Conservation (phyloP, 208 protist species). For the Trypanosomatidae sp. region DNA sequence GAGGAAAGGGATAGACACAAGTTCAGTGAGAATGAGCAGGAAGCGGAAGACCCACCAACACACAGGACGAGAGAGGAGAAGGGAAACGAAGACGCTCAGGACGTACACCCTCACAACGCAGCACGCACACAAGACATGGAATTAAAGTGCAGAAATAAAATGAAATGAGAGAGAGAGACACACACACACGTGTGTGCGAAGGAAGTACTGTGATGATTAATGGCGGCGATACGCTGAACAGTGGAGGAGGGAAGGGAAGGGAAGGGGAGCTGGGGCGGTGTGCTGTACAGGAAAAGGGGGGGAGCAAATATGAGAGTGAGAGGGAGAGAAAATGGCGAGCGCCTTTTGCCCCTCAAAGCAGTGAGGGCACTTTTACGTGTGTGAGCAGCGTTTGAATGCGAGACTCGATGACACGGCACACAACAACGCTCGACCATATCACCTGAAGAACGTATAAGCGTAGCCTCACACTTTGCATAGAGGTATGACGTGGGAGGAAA, state of each 20-base stretch:
- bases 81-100: background rate
- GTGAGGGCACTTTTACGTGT: background rate
- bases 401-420: background rate
- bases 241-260: background rate
- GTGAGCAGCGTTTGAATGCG: background rate
- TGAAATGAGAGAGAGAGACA: background rate
- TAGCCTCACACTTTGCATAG: background rate
- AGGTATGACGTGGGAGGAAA: background rate
- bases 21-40: background rate
- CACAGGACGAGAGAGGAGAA: background rate
- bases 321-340: background rate
- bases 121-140: background rate
- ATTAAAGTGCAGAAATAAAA: too few species aligned
- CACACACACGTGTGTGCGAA: background rate
- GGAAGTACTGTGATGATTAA: constrained; percentile 4
- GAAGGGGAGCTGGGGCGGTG: background rate
- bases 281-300: background rate
- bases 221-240: background rate
- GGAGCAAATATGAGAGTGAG: too few species aligned
- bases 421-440: background rate
- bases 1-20: background rate
- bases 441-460: background rate
- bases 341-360: background rate
- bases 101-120: background rate
- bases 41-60: background rate